A percentile compares a stretch with the other conserved stretches of the same genome.
Conservation (phyloP, 2,329 filamentous ascomycete genomes). For the Nothopassalora personata region DNA sequence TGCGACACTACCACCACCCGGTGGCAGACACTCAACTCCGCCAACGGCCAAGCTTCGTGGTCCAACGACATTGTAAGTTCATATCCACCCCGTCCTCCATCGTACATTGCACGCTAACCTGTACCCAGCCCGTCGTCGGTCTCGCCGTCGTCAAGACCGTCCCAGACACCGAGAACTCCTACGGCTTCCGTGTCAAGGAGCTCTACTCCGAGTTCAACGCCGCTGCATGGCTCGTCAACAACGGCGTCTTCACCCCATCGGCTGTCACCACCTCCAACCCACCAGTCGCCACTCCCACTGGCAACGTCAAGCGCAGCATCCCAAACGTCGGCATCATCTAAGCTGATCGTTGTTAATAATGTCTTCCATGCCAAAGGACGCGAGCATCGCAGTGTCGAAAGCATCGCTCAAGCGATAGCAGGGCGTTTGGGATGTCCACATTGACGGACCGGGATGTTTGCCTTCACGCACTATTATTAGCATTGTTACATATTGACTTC, state of each 20-base stretch:
- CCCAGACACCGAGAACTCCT: conserved; percentile 22
- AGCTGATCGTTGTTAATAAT: not conserved
- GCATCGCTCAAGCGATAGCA: not conserved
- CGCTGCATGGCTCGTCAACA: conserved; percentile 29
- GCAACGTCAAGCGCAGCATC: not conserved
- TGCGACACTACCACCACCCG: conserved; percentile 25
- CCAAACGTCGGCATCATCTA: not conserved
- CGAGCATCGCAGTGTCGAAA: not conserved
- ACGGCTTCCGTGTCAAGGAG: conserved; percentile 26
- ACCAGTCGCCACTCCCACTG: conserved; percentile 9
- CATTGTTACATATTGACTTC: too few species aligned
- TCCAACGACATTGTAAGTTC: conserved; percentile 25
- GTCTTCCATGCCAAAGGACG: not conserved
- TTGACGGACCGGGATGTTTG: not conserved
- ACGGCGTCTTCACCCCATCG: conserved; percentile 24
- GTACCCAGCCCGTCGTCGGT: conserved; percentile 22
- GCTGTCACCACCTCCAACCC: conserved; percentile 17
- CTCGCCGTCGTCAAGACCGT: conserved; percentile 23
- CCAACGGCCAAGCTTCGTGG: conserved; percentile 24
- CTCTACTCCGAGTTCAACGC: conserved; percentile 30
- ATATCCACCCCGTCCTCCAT: not conserved
- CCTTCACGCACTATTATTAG: too few species aligned
- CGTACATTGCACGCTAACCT: not conserved
- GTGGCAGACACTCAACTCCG: conserved; percentile 25
- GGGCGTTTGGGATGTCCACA: not conserved